Percentiles rank a stretch among this genome's conserved stretches.
Conservation (phyloP, 495 filamentous ascomycete genomes). For the Penicillium simplicissimum region DNA sequence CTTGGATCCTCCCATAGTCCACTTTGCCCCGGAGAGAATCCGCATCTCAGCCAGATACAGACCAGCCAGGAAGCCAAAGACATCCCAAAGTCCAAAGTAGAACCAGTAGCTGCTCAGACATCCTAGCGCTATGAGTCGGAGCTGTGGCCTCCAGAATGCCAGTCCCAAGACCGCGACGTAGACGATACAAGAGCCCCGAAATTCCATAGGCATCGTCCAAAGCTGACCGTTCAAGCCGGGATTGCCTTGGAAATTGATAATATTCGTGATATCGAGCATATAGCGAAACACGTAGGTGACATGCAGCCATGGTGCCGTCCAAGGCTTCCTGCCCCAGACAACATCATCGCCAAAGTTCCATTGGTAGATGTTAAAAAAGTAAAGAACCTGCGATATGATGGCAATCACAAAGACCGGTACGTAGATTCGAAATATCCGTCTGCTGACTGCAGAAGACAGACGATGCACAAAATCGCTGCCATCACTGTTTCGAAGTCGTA, state of each 20-base stretch:
- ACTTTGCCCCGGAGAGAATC: neutral
- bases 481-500: slow-evolving; percentile 15
- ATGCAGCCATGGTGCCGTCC: slow-evolving; percentile 22
- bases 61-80: slow-evolving; percentile 49
- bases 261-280: slow-evolving; percentile 23
- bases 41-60: slow-evolving; percentile 44
- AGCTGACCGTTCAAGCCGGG: slow-evolving; percentile 34
- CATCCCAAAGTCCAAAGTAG: slow-evolving; percentile 43
- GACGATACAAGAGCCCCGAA: slow-evolving; percentile 47
- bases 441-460: slow-evolving; percentile 26
- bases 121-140: slow-evolving; percentile 34
- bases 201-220: slow-evolving; percentile 54
- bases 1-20: slow-evolving; percentile 4
- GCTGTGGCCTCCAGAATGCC: slow-evolving; percentile 35
- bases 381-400: slow-evolving; percentile 19
- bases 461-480: slow-evolving; percentile 13
- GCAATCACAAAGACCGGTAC: slow-evolving; percentile 22
- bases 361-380: slow-evolving; percentile 23
- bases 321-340: slow-evolving; percentile 18
- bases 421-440: slow-evolving; percentile 28
- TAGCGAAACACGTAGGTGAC: slow-evolving; percentile 22
- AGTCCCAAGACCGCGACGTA: slow-evolving; percentile 42
- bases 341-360: slow-evolving; percentile 18
- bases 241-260: slow-evolving; percentile 16
- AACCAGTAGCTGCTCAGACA: slow-evolving; percentile 37